Base-by-base conservation (phyloP, 495 filamentous ascomycete species). In the Cercophora samala region DNA sequence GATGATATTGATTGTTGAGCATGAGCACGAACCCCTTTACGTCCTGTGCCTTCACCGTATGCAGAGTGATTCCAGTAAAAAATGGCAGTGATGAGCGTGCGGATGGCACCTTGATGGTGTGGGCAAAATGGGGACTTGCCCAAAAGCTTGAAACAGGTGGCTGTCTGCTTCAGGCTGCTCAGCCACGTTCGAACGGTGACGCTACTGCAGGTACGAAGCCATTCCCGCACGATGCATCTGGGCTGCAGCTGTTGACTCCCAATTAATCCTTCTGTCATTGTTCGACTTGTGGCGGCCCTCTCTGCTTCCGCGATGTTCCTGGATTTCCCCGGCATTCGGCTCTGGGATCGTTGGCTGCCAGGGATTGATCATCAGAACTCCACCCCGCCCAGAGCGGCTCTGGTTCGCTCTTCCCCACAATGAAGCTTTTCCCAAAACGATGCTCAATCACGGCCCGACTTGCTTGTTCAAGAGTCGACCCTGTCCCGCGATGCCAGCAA, bases 131-230 rank as follows among this genome's bases (percentile, higher is more conserved):
- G 17, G n/a, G 24, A 21, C 26, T 21, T 46, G 13, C 32, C 58
- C 24, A 25, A 29, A 24, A 25, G 58, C 26, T 66, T 46, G 37
- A 70, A 70, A 70, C 64, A 13, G 58, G 42, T 51, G 64, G 55
- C 46, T 23, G 54, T 15, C 58, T 70, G 69, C 66, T 64, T 66
- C 46, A 19, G 54, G 18, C 58, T 70, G 69, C 66, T 64, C 69
- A 71, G 69, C 69, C 69, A 66, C 69, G 15, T 18, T 46, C 37
- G 37, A 46, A 25, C 37, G 55, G 23, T 32, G 61, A 61, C 69
- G 62, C 69, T 71, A 71, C 69, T 71, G 69, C 66, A 71, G 69
- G 69, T 68, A 68, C 69, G 55, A 46, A 64, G 26, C 53, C 29
- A 29, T 26, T 42, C 60, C 29, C 42, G 42, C 51, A 21, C 60